Base-by-base conservation (phyloP, 306 rosid species). In the Dryas alaskensis region DNA sequence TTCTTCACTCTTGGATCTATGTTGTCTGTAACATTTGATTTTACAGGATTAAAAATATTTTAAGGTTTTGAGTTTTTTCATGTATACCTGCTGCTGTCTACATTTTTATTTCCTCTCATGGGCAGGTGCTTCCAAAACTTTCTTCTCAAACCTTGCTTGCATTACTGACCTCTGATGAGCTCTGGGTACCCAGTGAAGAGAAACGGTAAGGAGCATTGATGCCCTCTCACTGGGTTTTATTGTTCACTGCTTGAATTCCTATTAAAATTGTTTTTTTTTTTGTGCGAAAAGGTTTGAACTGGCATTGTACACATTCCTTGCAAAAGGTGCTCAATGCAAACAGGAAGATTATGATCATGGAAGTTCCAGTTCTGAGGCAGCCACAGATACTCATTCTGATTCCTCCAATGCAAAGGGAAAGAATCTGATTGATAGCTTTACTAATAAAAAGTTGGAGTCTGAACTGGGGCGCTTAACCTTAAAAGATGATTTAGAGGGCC, bases 141-240 rank as follows among this genome's bases (percentile, higher is more conserved):
- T 94, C 97, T 8, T 81, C 95, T 70, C 97, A 88, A 79, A 94
- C 99, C 45, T 82, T 91, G 78, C 89, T 92, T 88, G 86, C 90
- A 58, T 81, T 94, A 77, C 83, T 94, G 79, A 92, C 97, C 77
- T 87, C 92, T 48, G 85, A 92, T 73, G 90, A 94, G 74, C 84
- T 94, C 73, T 94, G 99, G 99, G 88, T 92, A 66, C 83, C 86
- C 51, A 86, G 85, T 72, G 99, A 94, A 84, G 99, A 94, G 85
- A 91, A 82, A 79, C 80, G 96, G 99, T 92, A 75, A 81, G 85
- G 71, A 80, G 68, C 48, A 51, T 77, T 53, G 16, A 19, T 5
- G 46, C 48, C 77, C 72, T 84, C 62, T 73, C 53, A 44, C 65
- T 68, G 12, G 52, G 47, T 70, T 84, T 82, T 80, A 37, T 74